Conservation (phyloP, 1,284 basidiomycete genomes). For the Trametes sp. region DNA sequence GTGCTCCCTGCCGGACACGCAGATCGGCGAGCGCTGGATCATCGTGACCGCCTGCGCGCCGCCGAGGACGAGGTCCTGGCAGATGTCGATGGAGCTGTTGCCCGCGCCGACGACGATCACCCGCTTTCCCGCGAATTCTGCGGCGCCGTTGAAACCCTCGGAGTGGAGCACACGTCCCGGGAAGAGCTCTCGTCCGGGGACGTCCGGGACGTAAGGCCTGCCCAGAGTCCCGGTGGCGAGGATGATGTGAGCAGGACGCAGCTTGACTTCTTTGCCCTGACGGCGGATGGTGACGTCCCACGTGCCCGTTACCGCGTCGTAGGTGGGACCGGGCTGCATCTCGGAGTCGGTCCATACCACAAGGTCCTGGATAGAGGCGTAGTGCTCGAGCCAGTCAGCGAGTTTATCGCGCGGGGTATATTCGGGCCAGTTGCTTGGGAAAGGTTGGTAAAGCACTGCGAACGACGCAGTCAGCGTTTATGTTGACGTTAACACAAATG, state of each 20-base stretch:
- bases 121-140: constrained; percentile 51
- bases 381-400: constrained; percentile 71
- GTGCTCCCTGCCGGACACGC: constrained; percentile 38
- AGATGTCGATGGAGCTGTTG: constrained; percentile 55
- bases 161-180: constrained; percentile 54
- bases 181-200: constrained; percentile 50
- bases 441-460: constrained; percentile 47
- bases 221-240: constrained; percentile 65
- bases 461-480: not conserved
- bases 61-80: constrained; percentile 51
- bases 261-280: constrained; percentile 47
- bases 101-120: constrained; percentile 61
- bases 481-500: no score
- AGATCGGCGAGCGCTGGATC: constrained; percentile 43
- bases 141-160: constrained; percentile 46
- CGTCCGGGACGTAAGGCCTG: constrained; percentile 51
- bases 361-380: constrained; percentile 66
- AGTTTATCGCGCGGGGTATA: constrained; percentile 48
- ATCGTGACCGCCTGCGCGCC: constrained; percentile 44
- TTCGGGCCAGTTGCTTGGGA: constrained; percentile 41
- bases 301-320: constrained; percentile 48
- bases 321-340: constrained; percentile 44
- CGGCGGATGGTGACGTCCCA: constrained; percentile 60
- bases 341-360: constrained; percentile 67
- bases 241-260: constrained; percentile 64